Evolutionary conservation across 73 alveolate species (phyloP), one percentile per base, ranked within the genome.

Genomic region (Paramecium primaurelia): DNA sequence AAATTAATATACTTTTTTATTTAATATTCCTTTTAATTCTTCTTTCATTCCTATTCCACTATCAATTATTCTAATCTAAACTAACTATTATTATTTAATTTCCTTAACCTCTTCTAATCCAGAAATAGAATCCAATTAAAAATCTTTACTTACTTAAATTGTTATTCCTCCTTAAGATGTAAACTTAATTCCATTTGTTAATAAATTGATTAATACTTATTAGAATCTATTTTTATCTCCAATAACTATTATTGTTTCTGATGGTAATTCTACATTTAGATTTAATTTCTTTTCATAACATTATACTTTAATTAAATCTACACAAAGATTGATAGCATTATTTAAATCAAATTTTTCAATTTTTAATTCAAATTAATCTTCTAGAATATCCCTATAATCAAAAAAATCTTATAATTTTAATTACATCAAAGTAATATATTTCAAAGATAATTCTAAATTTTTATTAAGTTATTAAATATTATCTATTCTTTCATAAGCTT

Each of bases 81-180:
- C 84, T 1, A 64, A 8, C 20, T 64, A 14, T 34, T 64, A 9
- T 34, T 64, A 26, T 34, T 28, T 64, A 9, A 34, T 64, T 8
- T 64, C 84, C 20, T 12, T 32, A 6, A 28, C 30, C 2, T 64
- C 84, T 0, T 64, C 84, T 12, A 34, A 4, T 4, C 51, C 22
- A 3, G 42, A 64, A 25, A 64, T 32, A 1, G 84, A 64, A 64
- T 64, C 47, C 26, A 64, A 2, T 64, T 64, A 34, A 64, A 64
- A 64, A 12, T 64, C 84, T 12, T 18, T 54, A 18, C 69, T 54
- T 7, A 54, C 69, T 54, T 54, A 8, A 16, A 77, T 77, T 18
- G 68, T 77, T 20, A 77, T 77, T n/a, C 90, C 90, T 28, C 90
- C 90, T 42, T 42, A 6, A 8, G n/a, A 20, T 16, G 90, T 77